Base-by-base conservation (phyloP, 2,329 filamentous ascomycete genomes). In the Magnaporthiopsis poae region DNA sequence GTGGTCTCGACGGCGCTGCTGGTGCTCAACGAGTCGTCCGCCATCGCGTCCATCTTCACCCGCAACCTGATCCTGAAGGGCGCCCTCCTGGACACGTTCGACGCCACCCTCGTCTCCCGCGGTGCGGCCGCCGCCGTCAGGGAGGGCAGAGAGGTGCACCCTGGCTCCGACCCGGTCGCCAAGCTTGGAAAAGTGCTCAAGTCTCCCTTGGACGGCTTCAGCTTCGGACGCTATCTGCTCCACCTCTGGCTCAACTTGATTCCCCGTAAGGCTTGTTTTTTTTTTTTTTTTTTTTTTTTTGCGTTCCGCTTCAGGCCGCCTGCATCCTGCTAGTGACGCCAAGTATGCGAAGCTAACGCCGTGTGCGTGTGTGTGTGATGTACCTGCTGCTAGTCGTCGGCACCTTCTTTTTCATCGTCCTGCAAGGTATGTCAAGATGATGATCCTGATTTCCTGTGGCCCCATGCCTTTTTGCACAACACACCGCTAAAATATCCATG, bases 201-300 rank as follows among this genome's bases (percentile, higher is more conserved):
- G 75, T 83, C 72, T 62, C 85, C 85, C 0, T 86, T 88, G 70
- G 77, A 81, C 29, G 81, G 80, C 69, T 86, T 71, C 82, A 82
- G 35, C 81, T 82, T 35, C 33, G 79, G 96, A 59, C 83, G 91
- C 68, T 94, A 94, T 72, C 74, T 96, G 69, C 85, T 97, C 79
- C 95, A 96, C 75, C 81, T 96, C 60, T 93, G 94, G 13, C 82
- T 98, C 68, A 98, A 97, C 79, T 92, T 96, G 74, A 92, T 98
- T 65, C 94, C 94, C 0, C 74, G 78, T 79, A 76, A 65, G 72
- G 35, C 35, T 12, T 1, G 5, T 5, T 12, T 5, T 9, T n/a
- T 13, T 67, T 15, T n/a, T 13, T 67, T 15, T 9, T 5, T 12
- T 5, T 9, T 5, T 12, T 5, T 9, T n/a, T 13, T 67, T 15